phyloP scores from a whole-genome alignment of 2,329 filamentous ascomycete genomes.

The Verticillium zaregamsianum region DNA sequence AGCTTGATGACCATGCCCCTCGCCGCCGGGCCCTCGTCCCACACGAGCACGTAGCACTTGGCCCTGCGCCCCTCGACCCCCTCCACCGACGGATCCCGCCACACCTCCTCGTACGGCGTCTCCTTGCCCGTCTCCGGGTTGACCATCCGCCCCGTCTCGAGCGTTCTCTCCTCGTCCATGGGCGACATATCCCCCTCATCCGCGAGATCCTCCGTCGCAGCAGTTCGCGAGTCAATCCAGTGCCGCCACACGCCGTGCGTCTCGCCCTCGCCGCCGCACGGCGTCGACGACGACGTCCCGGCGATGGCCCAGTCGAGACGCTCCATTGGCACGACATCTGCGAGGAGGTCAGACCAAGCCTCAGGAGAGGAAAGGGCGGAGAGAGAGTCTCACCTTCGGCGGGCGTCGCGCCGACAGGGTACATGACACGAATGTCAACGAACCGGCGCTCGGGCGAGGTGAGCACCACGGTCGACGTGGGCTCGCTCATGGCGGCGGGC shows the following conservation, averaged over 20 bases:
- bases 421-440: slow-evolving; percentile 56
- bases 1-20: slow-evolving; percentile 50
- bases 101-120: slow-evolving; percentile 63
- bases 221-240: slow-evolving; percentile 53
- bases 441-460: slow-evolving; percentile 55
- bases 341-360: not conserved
- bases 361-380: not conserved
- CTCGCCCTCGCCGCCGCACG: slow-evolving; percentile 6
- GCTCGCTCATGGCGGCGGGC: slow-evolving; percentile 47
- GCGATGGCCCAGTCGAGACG: slow-evolving; percentile 64
- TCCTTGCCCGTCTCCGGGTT: slow-evolving; percentile 49
- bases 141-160: slow-evolving; percentile 58
- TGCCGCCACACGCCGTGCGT: slow-evolving; percentile 49
- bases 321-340: slow-evolving; percentile 9
- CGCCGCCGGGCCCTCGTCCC: slow-evolving; percentile 25
- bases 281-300: slow-evolving; percentile 41
- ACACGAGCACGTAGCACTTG: slow-evolving; percentile 25
- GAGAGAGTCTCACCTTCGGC: not conserved
- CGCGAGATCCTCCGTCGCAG: slow-evolving; percentile 27
- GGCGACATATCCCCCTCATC: slow-evolving; percentile 57
- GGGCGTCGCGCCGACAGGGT: slow-evolving; percentile 18
- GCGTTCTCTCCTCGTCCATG: slow-evolving; percentile 31
- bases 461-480: slow-evolving; percentile 61
- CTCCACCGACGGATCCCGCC: slow-evolving; percentile 42
- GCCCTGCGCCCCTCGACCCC: slow-evolving; percentile 11